Evolutionary conservation across 140 eudicot species (phyloP).

Genomic region (Cichorium intybus): DNA sequence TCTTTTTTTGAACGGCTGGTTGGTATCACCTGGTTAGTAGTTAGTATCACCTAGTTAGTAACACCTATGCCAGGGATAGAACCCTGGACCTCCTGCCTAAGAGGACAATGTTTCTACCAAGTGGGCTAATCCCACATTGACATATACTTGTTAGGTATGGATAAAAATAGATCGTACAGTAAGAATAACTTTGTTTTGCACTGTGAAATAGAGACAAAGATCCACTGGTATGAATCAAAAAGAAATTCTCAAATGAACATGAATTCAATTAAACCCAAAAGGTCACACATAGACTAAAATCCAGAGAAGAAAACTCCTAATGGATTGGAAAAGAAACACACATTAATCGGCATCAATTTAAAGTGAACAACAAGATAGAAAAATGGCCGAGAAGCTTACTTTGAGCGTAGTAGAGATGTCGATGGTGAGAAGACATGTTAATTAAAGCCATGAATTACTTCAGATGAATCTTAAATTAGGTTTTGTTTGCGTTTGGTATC

Average conservation of each 20-base stretch:
- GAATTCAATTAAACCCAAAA: not conserved
- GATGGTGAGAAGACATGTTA: slow-evolving; percentile 46
- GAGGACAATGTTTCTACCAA: too few relatives aligned
- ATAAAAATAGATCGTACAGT: not conserved
- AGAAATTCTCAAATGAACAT: slow-evolving; percentile 5
- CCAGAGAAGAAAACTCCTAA: not conserved
- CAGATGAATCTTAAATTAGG: not conserved
- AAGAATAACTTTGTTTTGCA: not conserved
- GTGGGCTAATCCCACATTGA: too few relatives aligned
- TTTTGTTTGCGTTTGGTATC: too few relatives aligned
- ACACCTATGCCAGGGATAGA: too few relatives aligned
- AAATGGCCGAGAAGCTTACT: slow-evolving; percentile 26
- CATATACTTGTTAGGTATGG: not conserved
- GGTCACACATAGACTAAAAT: not conserved
- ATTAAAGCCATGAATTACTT: slow-evolving; percentile 47
- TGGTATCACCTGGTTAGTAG: too few relatives aligned
- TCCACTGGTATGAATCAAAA: not conserved
- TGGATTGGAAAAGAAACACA: not conserved
- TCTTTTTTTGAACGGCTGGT: too few relatives aligned
- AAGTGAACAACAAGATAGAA: not conserved
- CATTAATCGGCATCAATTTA: not conserved
- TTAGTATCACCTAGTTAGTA: too few relatives aligned
- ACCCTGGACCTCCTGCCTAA: too few relatives aligned
- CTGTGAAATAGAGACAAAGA: not conserved
- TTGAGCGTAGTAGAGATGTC: slow-evolving; percentile 40